phyloP scores from a whole-genome alignment of 2,329 filamentous ascomycete genomes.

The Colletotrichum sansevieriae region DNA sequence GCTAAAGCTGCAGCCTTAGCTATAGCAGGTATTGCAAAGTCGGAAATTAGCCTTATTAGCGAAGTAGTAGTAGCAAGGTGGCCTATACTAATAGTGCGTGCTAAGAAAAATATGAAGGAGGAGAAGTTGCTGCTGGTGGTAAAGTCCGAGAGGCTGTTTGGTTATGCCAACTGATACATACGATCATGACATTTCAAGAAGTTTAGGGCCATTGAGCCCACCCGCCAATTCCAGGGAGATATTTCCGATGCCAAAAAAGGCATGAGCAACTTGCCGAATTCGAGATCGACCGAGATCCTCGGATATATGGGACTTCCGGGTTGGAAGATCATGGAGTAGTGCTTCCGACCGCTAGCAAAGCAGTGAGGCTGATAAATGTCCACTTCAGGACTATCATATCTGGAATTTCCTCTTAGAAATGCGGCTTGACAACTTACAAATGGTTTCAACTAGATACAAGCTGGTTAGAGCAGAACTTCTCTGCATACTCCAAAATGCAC shows the following conservation, averaged over 20 bases:
- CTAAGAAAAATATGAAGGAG: too few relatives aligned
- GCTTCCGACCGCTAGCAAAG: neutral
- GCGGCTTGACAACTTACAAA: too few relatives aligned
- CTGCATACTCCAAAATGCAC: too few relatives aligned
- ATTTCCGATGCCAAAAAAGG: neutral
- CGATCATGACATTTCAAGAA: neutral
- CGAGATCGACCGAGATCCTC: neutral
- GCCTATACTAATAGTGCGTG: too few relatives aligned
- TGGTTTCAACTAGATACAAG: too few relatives aligned
- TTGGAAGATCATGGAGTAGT: slow-evolving; percentile 9
- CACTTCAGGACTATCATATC: too few relatives aligned
- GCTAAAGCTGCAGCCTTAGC: too few relatives aligned
- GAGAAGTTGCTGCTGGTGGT: neutral
- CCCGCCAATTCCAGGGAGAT: neutral
- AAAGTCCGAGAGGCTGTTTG: slow-evolving; percentile 10
- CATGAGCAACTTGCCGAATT: neutral
- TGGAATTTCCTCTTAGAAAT: too few relatives aligned
- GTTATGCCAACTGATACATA: neutral
- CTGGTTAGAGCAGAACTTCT: too few relatives aligned
- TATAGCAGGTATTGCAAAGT: too few relatives aligned
- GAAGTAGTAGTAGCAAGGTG: too few relatives aligned
- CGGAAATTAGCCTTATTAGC: too few relatives aligned
- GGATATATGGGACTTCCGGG: neutral
- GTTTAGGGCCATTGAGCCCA: neutral
- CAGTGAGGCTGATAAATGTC: neutral